Base-by-base conservation (phyloP, 2,329 filamentous ascomycete species). In the Scedosporium boydii region DNA sequence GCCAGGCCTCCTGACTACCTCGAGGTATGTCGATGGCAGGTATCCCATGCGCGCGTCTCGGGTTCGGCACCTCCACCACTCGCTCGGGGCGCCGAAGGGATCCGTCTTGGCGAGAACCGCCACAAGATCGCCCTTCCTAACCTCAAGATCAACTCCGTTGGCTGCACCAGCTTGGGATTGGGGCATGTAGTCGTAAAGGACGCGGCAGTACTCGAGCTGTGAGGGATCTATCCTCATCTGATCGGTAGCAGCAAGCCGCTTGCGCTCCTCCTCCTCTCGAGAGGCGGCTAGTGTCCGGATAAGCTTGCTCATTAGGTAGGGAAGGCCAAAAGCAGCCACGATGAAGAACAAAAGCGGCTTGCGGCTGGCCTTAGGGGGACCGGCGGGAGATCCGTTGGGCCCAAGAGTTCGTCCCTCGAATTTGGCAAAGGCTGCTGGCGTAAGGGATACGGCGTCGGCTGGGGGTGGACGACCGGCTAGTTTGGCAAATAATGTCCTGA, bases 261-360 rank as follows among this genome's bases (percentile, higher is more conserved):
- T 80, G 63, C 83, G 82, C 73, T 91, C 86, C 70, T 96, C 90
- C 70, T 93, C 90, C 75, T 97, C 91, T 70, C 95, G 90, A 4
- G 87, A 88, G 42, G 88, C 85, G 16, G 93, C 91, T 46, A 99
- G 82, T 1, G 90, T 83, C 71, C 87, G 87, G 73, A 99, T 98
- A 68, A 96, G 85, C 78, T 97, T 99, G 76, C 90, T 88, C 93
- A 99, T 97, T 58, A 99, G 82, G 73, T 96, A 99, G 5, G 95
- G 95, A 14, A 99, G 82, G 61, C 95, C 96, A 70, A 99, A 96
- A 4, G 96, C 93, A 18, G 95, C 93, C 53, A 96, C 80, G 64
- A 97, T 80, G 80, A 99, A 99, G 80, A 99, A 93, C 71, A 99
- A 83, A 69, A 99, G 91, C 0, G 95, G 95, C 75, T 98, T 99